Evolutionary conservation across 495 filamentous ascomycete genomes (phyloP).

Genomic region (Penicillium silybi): DNA sequence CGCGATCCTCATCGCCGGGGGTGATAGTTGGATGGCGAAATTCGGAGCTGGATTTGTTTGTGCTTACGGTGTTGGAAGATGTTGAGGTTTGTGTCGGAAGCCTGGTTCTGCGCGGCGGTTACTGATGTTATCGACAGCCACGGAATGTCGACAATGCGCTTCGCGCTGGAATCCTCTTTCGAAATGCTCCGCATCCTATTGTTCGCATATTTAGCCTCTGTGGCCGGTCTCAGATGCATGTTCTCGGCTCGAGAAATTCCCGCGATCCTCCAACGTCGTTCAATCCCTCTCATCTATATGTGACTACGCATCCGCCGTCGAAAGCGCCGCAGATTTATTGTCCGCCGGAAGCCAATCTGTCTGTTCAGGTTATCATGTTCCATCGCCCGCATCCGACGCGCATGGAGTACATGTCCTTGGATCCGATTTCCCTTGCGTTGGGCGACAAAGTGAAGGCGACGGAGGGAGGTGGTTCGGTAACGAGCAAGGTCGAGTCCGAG

Average conservation of each 20-base stretch:
- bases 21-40: conserved; percentile 96
- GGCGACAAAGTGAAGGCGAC: conserved; percentile 60
- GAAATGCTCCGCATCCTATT: conserved; percentile 78
- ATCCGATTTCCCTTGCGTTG: conserved; percentile 82
- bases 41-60: conserved; percentile 83
- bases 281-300: conserved; percentile 67
- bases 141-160: conserved; percentile 85
- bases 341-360: conserved; percentile 53
- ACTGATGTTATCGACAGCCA: conserved; percentile 36
- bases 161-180: conserved; percentile 75
- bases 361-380: conserved; percentile 84
- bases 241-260: conserved; percentile 76
- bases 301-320: conserved; percentile 52
- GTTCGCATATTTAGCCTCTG: conserved; percentile 78
- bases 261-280: conserved; percentile 45
- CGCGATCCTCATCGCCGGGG: conserved; percentile 66
- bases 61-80: conserved; percentile 82
- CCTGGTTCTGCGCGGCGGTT: neutral
- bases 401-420: conserved; percentile 96
- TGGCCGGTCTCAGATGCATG: conserved; percentile 75
- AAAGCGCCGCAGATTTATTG: conserved; percentile 71
- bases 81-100: conserved; percentile 63
- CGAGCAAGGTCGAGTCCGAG: conserved; percentile 34
- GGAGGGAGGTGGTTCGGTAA: conserved; percentile 23
- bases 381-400: conserved; percentile 76